Conservation (phyloP, 1,139 yeast species). For the Pichia inconspicua region DNA sequence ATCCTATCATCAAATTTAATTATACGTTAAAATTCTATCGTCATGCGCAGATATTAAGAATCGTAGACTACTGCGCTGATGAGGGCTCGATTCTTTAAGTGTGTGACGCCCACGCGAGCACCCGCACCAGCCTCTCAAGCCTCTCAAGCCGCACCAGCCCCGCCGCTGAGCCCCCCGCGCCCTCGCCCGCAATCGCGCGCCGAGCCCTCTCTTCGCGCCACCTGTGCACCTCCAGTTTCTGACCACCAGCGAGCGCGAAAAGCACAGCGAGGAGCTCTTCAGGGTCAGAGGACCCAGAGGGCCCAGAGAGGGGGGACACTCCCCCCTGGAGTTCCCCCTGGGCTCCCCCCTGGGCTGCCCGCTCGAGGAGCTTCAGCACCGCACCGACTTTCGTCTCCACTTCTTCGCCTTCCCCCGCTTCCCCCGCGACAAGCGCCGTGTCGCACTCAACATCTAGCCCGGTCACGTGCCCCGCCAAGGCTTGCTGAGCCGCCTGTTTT, state of each 20-base stretch:
- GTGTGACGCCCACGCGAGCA: not conserved
- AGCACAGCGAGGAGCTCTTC: not conserved
- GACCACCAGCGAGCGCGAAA: not conserved
- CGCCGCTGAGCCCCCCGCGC: too few relatives aligned
- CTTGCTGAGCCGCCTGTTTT: not conserved
- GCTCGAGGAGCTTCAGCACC: not conserved
- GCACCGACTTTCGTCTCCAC: too few relatives aligned
- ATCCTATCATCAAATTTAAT: too few relatives aligned
- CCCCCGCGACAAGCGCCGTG: not conserved
- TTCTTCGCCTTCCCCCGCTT: too few relatives aligned
- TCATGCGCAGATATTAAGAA: too few relatives aligned
- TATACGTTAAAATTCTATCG: too few relatives aligned
- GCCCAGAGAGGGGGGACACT: too few relatives aligned
- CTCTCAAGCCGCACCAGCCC: not conserved
- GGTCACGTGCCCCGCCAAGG: not conserved
- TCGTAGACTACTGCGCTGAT: too few relatives aligned
- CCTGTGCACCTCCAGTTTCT: not conserved
- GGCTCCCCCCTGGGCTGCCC: not conserved
- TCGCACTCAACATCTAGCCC: not conserved
- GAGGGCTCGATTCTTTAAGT: not conserved
- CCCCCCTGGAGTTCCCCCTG: too few relatives aligned
- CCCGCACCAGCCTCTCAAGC: not conserved
- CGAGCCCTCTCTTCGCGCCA: not conserved
- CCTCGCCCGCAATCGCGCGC: not conserved
- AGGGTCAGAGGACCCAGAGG: too few relatives aligned